Evolutionary conservation across 169 alveolate species (phyloP), one percentile per base, ranked within the genome.

Genomic region (Plasmodium knowlesi): DNA sequence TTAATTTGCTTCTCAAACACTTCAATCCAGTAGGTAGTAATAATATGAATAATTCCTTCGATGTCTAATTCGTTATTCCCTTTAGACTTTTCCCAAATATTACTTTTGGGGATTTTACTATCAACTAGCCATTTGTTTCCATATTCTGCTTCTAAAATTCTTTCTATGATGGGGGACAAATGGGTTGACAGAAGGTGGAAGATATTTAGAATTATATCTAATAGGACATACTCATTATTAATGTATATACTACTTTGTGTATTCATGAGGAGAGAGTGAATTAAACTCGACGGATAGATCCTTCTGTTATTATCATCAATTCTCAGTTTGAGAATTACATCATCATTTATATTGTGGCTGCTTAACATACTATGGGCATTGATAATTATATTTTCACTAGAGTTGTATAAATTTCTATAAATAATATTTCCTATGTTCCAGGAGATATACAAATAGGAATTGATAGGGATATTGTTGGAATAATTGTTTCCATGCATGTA

Each of bases 1-100:
- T 92, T 95, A 37, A 95, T 91, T 41, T 88, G 82, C 14, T 94
- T 92, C 71, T 96, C 98, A 78, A 95, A 96, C 28, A 96, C 37
- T 19, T 96, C 98, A 91, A 96, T 84, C 98, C 97, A 95, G 93
- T 94, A 96, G 30, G 97, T 96, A 10, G 98, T 96, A 19, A 96
- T 95, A n/a, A 96, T 57, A 78, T 96, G 96, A 9, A 96, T 70
- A 82, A 96, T 95, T 34, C 98, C 98, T 86, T 96, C 98, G 9
- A 96, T 83, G 73, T 96, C 98, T 41, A 96, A 94, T 79, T 96
- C 96, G 79, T 81, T 91, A 72, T 93, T 92, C 22, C 90, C 91
- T 84, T 96, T 96, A 6, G 95, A 84, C 67, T 83, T 94, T 54
- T 90, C 93, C 98, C 98, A 96, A 1, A 96, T 94, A 67, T 96